Evolutionary conservation across 2,329 filamentous ascomycete genomes (phyloP), one percentile per base, ranked within the genome.

Genomic region (Scedosporium dehoogii): DNA sequence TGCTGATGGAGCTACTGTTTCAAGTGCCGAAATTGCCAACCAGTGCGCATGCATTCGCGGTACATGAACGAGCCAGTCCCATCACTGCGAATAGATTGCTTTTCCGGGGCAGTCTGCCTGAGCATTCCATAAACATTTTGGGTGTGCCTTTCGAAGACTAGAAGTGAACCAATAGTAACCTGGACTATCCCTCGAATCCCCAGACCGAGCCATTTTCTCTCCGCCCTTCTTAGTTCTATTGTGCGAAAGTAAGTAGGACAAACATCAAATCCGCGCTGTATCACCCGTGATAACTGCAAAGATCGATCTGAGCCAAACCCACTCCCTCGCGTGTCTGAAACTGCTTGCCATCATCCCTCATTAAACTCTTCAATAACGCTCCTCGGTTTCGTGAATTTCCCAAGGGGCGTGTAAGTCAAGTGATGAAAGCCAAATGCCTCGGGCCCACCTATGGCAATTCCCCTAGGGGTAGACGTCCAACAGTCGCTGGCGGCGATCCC

Each of bases 351-450:
- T 38, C 10, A 38, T 38, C 33, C 33, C 33, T 38, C 9, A 38
- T 38, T 51, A 33, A 23, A 83, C 70, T 83, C 81, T 53, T 83
- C 79, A 69, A 84, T 81, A 0, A 84, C 79, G 64, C 81, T 83
- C 41, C 57, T 68, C 0, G 81, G 81, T 68, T 79, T 79, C 9
- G 74, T 71, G 64, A 80, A 83, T 41, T 69, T 76, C 1, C 80
- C 80, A 3, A 82, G 63, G 0, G 81, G 75, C 60, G 75, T 71
- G 65, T 81, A 83, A 64, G 75, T 73, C 23, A 83, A 65, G 56
- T 81, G 75, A 4, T 75, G 69, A 64, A 81, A 76, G 14, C 78
- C 79, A 65, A 83, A 82, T 0, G 73, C 73, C 55, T 77, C 72
- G 0, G 79, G 80, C 0, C 81, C 80, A 14, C 79, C 81, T 58